phyloP scores from a whole-genome alignment of 768 basidiomycete species.

The Strobilomyces dryophilus region DNA sequence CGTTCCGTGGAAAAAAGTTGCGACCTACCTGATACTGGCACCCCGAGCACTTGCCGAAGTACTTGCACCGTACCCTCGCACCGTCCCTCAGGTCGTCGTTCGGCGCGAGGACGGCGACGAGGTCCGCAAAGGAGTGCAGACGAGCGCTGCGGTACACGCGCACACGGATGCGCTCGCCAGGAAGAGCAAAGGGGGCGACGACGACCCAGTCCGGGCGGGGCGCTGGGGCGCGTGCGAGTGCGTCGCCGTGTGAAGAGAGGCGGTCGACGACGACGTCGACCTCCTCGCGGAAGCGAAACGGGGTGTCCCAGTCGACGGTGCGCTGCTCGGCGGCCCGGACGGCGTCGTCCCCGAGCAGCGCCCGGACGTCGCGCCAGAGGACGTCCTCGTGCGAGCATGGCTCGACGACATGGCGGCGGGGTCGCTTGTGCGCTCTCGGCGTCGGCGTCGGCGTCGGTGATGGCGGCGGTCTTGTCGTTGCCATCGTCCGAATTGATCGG shows the following conservation, averaged over 20 bases:
- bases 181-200: constrained; percentile 78
- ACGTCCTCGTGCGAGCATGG: constrained; percentile 72
- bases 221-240: constrained; percentile 51
- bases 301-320: constrained; percentile 53
- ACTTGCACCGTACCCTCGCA: constrained; percentile 66
- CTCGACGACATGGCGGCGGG: constrained; percentile 33
- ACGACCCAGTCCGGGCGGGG: constrained; percentile 70
- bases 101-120: constrained; percentile 60
- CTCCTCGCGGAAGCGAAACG: constrained; percentile 56
- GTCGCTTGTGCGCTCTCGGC: constrained; percentile 20
- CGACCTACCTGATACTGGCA: constrained; percentile 85
- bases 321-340: constrained; percentile 44
- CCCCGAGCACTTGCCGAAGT: constrained; percentile 87
- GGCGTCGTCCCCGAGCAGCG: constrained; percentile 57
- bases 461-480: background rate
- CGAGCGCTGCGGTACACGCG: constrained; percentile 67
- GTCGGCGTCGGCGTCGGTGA: background rate
- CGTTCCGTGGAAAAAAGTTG: background rate
- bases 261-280: constrained; percentile 61
- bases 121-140: constrained; percentile 72
- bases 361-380: constrained; percentile 63
- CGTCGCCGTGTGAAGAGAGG: constrained; percentile 63
- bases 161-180: constrained; percentile 74
- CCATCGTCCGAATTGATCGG: background rate
- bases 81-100: constrained; percentile 65